Evolutionary conservation across 148 eudicot species (phyloP).

Genomic region (Chenopodium album): DNA sequence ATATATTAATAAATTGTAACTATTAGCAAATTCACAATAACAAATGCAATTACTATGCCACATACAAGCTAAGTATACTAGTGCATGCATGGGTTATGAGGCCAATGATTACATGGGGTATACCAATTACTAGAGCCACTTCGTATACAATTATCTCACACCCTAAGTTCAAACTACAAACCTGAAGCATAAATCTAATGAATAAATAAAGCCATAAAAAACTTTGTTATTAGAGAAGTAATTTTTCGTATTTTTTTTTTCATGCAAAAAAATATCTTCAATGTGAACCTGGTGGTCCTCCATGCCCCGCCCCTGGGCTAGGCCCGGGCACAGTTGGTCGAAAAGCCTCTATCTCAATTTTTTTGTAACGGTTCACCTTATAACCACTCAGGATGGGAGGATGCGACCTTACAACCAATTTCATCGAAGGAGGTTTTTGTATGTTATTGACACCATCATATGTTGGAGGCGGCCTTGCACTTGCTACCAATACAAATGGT

Average conservation of each 20-base stretch:
- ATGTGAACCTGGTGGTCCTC: constrained; percentile 38
- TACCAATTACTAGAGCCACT: constrained; percentile 10
- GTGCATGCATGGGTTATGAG: no score
- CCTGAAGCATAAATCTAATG: neutral
- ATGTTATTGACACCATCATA: neutral
- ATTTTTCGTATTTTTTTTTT: no score
- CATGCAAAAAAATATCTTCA: neutral
- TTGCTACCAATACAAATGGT: neutral
- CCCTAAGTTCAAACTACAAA: constrained; percentile 12
- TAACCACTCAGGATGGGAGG: constrained; percentile 7
- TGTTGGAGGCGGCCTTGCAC: constrained; percentile 19
- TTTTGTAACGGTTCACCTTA: constrained; percentile 38
- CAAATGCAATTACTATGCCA: constrained; percentile 10
- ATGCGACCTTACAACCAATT: constrained; percentile 11
- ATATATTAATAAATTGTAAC: no score
- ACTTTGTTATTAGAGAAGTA: neutral
- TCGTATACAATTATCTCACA: constrained; percentile 8
- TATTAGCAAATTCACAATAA: no score
- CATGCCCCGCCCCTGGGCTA: constrained; percentile 59
- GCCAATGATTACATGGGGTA: neutral
- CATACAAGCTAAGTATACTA: no score
- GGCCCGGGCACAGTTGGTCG: constrained; percentile 54
- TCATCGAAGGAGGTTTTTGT: constrained; percentile 18
- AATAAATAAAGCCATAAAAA: constrained; percentile 4
- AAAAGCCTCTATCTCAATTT: constrained; percentile 36